Conservation (phyloP, 2,329 filamentous ascomycete genomes). For the Aspergillus tanneri region DNA sequence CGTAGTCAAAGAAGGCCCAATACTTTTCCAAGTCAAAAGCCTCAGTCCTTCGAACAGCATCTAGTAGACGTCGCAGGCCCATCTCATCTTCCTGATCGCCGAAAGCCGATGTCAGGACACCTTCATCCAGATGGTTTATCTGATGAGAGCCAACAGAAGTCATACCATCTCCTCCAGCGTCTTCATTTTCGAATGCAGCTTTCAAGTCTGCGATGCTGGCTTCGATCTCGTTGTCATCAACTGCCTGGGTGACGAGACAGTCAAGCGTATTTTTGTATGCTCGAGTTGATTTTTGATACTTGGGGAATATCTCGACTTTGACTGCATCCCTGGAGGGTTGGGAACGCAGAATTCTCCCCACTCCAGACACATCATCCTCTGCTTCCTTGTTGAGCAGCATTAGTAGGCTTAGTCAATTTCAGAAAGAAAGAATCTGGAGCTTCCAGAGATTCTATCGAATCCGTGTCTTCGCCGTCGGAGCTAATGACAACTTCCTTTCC, state of each 20-base stretch:
- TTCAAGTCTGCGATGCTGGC: conserved; percentile 48
- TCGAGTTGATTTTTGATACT: conserved; percentile 23
- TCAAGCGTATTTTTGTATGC: conserved; percentile 66
- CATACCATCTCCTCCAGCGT: conserved; percentile 2
- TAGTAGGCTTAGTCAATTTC: conserved; percentile 20
- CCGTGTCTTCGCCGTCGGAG: conserved; percentile 69
- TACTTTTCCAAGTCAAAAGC: conserved; percentile 53
- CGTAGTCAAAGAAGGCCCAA: conserved; percentile 58
- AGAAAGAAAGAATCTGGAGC: conserved; percentile 55
- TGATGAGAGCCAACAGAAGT: conserved; percentile 1
- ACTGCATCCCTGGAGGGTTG: conserved; percentile 21
- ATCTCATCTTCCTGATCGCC: conserved; percentile 46
- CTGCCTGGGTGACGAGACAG: conserved; percentile 59
- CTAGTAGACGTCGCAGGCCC: conserved; percentile 50
- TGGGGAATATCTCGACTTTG: conserved; percentile 13
- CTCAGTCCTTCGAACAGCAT: conserved; percentile 62
- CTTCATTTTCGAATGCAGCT: conserved; percentile 27
- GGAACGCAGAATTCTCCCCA: conserved; percentile 14
- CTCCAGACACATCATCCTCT: conserved; percentile 7
- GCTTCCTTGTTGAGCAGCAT: conserved; percentile 14
- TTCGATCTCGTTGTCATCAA: conserved; percentile 59
- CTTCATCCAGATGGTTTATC: conserved; percentile 33
- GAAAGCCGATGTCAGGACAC: conserved; percentile 44
- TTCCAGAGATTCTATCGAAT: conserved; percentile 57
- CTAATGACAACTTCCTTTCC: conserved; percentile 58